Evolutionary conservation across 352 stramenopile species (phyloP).

Genomic region (Globisporangium takayamanum): DNA sequence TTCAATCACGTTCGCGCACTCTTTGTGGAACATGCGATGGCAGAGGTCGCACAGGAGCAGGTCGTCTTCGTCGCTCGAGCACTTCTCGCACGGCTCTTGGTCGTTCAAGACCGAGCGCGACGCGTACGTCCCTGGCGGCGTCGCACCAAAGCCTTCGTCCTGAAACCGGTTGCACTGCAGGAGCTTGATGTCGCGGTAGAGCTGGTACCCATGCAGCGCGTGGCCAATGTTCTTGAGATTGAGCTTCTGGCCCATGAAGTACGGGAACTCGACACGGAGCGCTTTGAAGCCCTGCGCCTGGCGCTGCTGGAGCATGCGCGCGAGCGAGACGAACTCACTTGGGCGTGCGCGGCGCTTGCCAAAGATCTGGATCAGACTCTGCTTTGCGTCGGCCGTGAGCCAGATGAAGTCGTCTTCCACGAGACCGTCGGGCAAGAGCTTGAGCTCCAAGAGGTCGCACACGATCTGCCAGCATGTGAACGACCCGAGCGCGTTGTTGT

Average conservation of each 20-base stretch:
- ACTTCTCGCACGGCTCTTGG: conserved; percentile 66
- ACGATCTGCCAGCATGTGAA: conserved; percentile 86
- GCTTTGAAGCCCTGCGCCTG: conserved; percentile 77
- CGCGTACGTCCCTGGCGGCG: conserved; percentile 44
- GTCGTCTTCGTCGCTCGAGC: conserved; percentile 60
- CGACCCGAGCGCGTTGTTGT: conserved; percentile 66
- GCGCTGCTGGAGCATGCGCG: conserved; percentile 62
- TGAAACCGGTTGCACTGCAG: conserved; percentile 62
- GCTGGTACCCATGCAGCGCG: conserved; percentile 71
- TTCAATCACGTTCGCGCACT: conserved; percentile 75
- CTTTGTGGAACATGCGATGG: conserved; percentile 79
- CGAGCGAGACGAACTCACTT: conserved; percentile 59
- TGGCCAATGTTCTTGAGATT: conserved; percentile 82
- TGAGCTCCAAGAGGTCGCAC: conserved; percentile 72
- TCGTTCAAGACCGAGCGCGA: conserved; percentile 77
- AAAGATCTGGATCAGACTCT: conserved; percentile 80
- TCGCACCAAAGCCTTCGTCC: conserved; percentile 56
- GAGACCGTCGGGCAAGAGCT: conserved; percentile 53
- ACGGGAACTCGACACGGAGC: conserved; percentile 74
- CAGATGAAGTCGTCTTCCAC: conserved; percentile 70
- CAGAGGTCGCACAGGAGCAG: conserved; percentile 78
- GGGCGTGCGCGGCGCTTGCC: conserved; percentile 67
- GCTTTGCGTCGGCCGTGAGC: conserved; percentile 69
- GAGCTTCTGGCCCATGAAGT: conserved; percentile 74
- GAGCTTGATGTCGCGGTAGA: conserved; percentile 83